Evolutionary conservation across 2,329 filamentous ascomycete species (phyloP), one percentile per base, ranked within the genome.

Genomic region (Neonectria faginata): DNA sequence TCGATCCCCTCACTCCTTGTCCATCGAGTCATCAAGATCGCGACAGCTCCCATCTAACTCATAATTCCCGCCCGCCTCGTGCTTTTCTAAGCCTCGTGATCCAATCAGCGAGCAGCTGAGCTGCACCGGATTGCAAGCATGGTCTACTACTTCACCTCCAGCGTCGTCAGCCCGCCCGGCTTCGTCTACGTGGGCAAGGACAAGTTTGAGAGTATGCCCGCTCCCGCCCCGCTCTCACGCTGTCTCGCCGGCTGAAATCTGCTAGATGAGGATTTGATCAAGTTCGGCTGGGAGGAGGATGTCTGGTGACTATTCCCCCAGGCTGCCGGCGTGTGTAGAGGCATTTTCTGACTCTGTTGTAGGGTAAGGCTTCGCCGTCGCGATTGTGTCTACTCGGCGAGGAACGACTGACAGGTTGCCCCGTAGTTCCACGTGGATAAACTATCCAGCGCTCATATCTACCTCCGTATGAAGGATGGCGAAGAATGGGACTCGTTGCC

Each of bases 121-220:
- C 48, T 50, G 33, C 22, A 36, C 36, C 50, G 0, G 1, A 1
- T 3, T 3, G 5, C n/a, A 12, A 54, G n/a, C 3, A 97, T 99
- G 96, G 96, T 99, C 51, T 97, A 92, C 82, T 98, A 98, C 80
- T 98, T 96, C 79, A 96, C 90, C 1, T 98, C 95, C 27, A 95
- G 88, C 66, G 89, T 89, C 45, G 93, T 97, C 42, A 86, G 90
- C 12, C 95, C 96, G 2, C 78, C 93, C 33, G 95, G 93, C 45
- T 94, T 91, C 77, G 89, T 99, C 76, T 99, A 99, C 78, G 93
- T 97, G 64, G 96, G 96, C 80, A 99, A 98, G 81, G 96, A 99
- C 85, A 99, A 99, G 83, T 94, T 96, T 73, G 96, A 99, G 84
- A 99, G 96, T 97, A 85, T 76, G 90, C 73, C 66, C 68, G 59